phyloP scores from a whole-genome alignment of 1,139 yeast species.

The Pichia norvegensis region DNA sequence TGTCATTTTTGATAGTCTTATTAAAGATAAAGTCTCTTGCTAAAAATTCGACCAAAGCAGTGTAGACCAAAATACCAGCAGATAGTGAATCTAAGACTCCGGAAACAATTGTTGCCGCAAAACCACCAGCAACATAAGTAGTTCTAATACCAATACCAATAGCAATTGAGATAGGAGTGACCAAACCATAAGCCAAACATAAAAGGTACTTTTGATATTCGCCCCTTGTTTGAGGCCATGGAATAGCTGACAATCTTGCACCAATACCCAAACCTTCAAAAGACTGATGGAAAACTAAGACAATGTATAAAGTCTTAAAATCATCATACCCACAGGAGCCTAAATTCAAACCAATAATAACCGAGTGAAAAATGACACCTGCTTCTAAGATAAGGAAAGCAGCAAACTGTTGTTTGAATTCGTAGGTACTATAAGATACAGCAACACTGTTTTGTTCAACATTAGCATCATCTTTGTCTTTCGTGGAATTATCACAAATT shows the following conservation, averaged over 20 bases:
- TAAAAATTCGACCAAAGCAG: slow-evolving; percentile 80
- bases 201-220: slow-evolving; percentile 16
- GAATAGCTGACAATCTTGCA: slow-evolving; percentile 66
- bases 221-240: slow-evolving; percentile 46
- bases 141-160: slow-evolving; percentile 80
- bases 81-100: slow-evolving; percentile 81
- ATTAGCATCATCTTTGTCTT: slow-evolving; percentile 1
- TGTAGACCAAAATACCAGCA: slow-evolving; percentile 77
- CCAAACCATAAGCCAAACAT: slow-evolving; percentile 43
- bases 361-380: slow-evolving; percentile 51
- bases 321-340: slow-evolving; percentile 55
- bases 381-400: slow-evolving; percentile 42
- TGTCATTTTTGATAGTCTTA: slow-evolving; percentile 43
- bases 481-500: slow-evolving; percentile 2
- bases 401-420: slow-evolving; percentile 20
- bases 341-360: slow-evolving; percentile 46
- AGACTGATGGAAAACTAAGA: slow-evolving; percentile 81
- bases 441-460: slow-evolving; percentile 31
- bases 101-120: slow-evolving; percentile 58
- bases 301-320: slow-evolving; percentile 68
- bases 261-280: slow-evolving; percentile 94
- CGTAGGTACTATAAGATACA: slow-evolving; percentile 38
- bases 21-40: slow-evolving; percentile 79
- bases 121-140: slow-evolving; percentile 48
- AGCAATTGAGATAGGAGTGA: slow-evolving; percentile 80